phyloP scores from a whole-genome alignment of 192 early-diverging fungal genomes.

The Borealophlyctis nickersoniae region DNA sequence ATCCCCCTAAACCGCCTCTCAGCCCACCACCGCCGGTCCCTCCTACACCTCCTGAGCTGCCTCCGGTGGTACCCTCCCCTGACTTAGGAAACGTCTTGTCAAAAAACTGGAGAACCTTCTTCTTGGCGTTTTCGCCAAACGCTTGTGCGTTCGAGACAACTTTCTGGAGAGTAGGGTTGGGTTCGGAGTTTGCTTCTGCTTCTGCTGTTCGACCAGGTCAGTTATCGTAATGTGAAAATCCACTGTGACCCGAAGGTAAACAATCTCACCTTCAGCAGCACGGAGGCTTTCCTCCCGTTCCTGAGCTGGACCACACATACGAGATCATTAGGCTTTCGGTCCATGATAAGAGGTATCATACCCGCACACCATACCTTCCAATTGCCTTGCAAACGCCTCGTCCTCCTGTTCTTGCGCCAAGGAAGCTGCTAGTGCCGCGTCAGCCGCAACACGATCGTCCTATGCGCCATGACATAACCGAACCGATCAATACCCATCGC shows the following conservation, averaged over 20 bases:
- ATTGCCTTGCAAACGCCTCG: neutral
- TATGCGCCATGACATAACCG: too few species aligned
- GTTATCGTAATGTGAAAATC: too few species aligned
- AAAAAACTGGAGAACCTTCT: neutral
- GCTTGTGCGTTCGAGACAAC: neutral
- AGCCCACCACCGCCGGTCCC: neutral
- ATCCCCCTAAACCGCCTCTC: neutral
- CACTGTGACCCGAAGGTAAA: too few species aligned
- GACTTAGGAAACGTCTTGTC: neutral
- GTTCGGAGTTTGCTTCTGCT: neutral
- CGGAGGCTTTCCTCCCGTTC: too few species aligned
- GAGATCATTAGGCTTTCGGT: neutral
- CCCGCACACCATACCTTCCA: neutral
- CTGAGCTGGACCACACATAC: too few species aligned
- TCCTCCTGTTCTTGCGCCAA: neutral
- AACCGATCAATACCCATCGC: too few species aligned
- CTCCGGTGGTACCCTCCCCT: neutral
- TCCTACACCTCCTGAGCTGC: neutral
- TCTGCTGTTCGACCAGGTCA: neutral
- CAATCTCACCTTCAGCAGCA: too few species aligned
- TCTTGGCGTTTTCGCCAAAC: neutral
- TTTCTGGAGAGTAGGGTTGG: neutral
- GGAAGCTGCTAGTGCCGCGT: neutral
- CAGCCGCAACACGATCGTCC: too few species aligned
- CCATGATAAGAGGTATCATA: neutral